phyloP scores from a whole-genome alignment of 345 rosid species.

The Fremontodendron californicum region DNA sequence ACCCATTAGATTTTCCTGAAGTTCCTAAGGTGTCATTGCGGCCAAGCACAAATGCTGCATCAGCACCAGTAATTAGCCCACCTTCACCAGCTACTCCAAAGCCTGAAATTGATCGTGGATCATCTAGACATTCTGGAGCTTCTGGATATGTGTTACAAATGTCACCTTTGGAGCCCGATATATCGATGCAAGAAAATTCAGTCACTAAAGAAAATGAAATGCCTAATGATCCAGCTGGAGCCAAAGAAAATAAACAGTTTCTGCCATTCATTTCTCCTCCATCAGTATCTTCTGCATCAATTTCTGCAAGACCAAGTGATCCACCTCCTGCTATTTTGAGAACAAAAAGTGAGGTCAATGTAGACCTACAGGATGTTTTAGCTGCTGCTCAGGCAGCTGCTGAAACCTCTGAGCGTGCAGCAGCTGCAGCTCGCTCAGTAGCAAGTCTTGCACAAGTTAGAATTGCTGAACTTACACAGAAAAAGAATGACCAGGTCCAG shows the following conservation, averaged over 20 bases:
- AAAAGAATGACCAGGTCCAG: slow-evolving; percentile 36
- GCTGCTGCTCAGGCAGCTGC: slow-evolving; percentile 91
- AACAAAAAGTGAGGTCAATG: slow-evolving; percentile 38
- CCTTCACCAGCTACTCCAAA: slow-evolving; percentile 16
- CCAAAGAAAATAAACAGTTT: slow-evolving; percentile 51
- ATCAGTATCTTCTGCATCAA: slow-evolving; percentile 29
- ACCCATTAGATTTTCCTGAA: slow-evolving; percentile 64
- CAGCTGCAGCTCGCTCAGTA: slow-evolving; percentile 83
- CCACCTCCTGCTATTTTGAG: slow-evolving; percentile 23
- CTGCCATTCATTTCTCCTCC: slow-evolving; percentile 59
- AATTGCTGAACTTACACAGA: slow-evolving; percentile 63
- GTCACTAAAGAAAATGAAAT: slow-evolving; percentile 31
- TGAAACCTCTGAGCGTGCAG: slow-evolving; percentile 83
- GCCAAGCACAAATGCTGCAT: slow-evolving; percentile 31
- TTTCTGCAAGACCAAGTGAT: slow-evolving; percentile 21
- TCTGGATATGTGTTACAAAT: slow-evolving; percentile 26
- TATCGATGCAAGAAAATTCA: slow-evolving; percentile 26
- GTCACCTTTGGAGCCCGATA: slow-evolving; percentile 33
- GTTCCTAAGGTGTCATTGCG: slow-evolving; percentile 56
- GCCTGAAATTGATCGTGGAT: slow-evolving; percentile 30
- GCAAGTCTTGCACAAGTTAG: slow-evolving; percentile 88
- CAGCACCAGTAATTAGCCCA: slow-evolving; percentile 35
- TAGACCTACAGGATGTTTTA: slow-evolving; percentile 77
- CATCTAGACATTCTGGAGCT: slow-evolving; percentile 24
- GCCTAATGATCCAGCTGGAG: slow-evolving; percentile 21